phyloP scores from a whole-genome alignment of 179 eudicot species.

The Drosera spatulata region DNA sequence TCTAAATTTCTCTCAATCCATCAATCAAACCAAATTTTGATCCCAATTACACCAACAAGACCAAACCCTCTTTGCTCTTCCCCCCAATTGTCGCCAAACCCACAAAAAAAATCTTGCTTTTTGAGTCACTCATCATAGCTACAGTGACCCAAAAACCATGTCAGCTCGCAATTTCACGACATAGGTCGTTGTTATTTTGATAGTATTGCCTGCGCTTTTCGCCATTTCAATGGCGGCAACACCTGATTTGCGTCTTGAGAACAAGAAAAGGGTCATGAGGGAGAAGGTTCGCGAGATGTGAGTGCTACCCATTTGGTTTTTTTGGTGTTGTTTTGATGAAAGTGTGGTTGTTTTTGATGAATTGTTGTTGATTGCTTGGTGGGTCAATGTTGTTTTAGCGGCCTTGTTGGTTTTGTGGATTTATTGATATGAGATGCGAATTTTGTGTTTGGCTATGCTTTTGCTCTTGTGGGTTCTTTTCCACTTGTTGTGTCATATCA shows the following conservation, averaged over 20 bases:
- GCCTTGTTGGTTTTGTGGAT: not conserved
- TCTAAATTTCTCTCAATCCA: too few relatives aligned
- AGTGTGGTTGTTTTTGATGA: too few relatives aligned
- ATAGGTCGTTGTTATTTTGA: slow-evolving; percentile 27
- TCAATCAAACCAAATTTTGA: too few relatives aligned
- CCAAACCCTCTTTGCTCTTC: too few relatives aligned
- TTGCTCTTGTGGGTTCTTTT: too few relatives aligned
- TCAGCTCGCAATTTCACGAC: slow-evolving; percentile 11
- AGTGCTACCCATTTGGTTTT: slow-evolving; percentile 7
- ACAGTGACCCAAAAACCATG: slow-evolving; percentile 7
- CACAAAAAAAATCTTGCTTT: too few relatives aligned
- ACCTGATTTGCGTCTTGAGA: slow-evolving; percentile 23
- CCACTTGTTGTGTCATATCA: too few relatives aligned
- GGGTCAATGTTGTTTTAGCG: not conserved
- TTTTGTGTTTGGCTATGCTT: not conserved
- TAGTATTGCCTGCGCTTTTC: slow-evolving; percentile 25
- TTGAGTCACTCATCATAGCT: too few relatives aligned
- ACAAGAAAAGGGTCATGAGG: slow-evolving; percentile 40
- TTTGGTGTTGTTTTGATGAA: not conserved
- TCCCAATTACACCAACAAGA: too few relatives aligned
- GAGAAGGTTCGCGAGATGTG: slow-evolving; percentile 58
- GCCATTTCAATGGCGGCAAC: slow-evolving; percentile 14
- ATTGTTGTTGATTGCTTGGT: not conserved
- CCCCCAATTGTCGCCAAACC: too few relatives aligned
- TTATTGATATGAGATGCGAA: not conserved